Percentiles rank a stretch among this genome's conserved stretches.
Conservation (phyloP, 768 basidiomycete species). For the Lentinula aciculospora region DNA sequence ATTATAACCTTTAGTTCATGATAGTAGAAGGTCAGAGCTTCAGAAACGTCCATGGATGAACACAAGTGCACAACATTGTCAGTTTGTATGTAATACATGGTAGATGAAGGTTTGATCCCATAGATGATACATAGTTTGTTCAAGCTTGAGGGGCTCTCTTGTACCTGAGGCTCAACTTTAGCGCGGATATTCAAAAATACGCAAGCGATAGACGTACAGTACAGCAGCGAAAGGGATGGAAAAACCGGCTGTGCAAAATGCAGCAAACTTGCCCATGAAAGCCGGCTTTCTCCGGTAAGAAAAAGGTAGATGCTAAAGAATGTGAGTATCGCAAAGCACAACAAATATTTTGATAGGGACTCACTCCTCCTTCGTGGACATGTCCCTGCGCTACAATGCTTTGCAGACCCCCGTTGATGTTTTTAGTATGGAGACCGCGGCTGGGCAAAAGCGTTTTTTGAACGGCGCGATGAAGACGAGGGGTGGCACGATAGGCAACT, state of each 20-base stretch:
- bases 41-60: too few species aligned
- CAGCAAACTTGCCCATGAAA: not conserved
- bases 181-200: not conserved
- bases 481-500: not conserved
- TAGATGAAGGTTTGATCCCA: too few species aligned
- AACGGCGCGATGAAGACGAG: not conserved
- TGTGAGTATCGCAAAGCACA: not conserved
- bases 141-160: not conserved
- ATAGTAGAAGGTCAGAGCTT: too few species aligned
- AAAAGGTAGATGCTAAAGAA: not conserved
- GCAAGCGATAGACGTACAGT: not conserved
- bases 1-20: too few species aligned
- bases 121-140: not conserved
- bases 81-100: too few species aligned
- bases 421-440: not conserved
- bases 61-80: too few species aligned
- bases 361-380: not conserved
- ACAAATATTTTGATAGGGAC: not conserved
- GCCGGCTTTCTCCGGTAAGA: not conserved
- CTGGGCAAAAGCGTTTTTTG: not conserved
- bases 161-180: not conserved
- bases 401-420: not conserved
- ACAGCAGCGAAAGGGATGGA: slow-evolving; percentile 2
- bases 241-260: slow-evolving; percentile 1
- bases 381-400: not conserved